Conservation (phyloP, 2,329 filamentous ascomycete species). For the Cadophora sp. region DNA sequence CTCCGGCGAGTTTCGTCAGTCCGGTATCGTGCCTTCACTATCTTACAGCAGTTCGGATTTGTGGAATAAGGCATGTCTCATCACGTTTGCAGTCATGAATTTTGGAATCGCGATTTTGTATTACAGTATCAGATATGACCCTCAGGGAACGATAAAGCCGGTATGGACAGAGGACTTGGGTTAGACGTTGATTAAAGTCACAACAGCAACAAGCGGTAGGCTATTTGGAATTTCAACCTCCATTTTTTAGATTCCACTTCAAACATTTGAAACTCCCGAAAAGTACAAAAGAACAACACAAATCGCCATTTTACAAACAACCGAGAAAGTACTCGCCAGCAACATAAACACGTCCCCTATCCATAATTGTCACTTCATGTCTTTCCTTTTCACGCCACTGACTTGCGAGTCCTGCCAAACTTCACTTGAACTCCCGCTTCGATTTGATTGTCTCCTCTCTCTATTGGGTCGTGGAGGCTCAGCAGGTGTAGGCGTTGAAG, state of each 20-base stretch:
- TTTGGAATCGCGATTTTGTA: no score
- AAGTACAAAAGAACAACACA: neutral
- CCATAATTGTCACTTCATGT: conserved; percentile 6
- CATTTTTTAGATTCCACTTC: conserved; percentile 48
- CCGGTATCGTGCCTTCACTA: no score
- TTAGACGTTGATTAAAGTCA: no score
- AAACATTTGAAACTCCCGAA: neutral
- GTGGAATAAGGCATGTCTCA: no score
- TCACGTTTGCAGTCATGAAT: no score
- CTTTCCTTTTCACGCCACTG: neutral
- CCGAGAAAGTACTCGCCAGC: neutral
- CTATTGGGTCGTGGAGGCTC: neutral
- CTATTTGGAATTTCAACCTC: no score
- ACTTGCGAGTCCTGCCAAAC: neutral
- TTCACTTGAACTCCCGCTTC: neutral
- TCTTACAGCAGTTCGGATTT: no score
- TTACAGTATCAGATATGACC: no score
- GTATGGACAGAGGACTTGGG: no score
- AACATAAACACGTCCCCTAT: neutral
- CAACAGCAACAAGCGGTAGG: no score
- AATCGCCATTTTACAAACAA: neutral
- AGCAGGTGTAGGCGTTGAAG: neutral
- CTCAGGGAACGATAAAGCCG: no score
- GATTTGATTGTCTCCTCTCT: neutral
- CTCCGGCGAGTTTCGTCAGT: no score